Evolutionary conservation across 108 stramenopile genomes (phyloP).

Genomic region (Schizochytrium sp.): DNA sequence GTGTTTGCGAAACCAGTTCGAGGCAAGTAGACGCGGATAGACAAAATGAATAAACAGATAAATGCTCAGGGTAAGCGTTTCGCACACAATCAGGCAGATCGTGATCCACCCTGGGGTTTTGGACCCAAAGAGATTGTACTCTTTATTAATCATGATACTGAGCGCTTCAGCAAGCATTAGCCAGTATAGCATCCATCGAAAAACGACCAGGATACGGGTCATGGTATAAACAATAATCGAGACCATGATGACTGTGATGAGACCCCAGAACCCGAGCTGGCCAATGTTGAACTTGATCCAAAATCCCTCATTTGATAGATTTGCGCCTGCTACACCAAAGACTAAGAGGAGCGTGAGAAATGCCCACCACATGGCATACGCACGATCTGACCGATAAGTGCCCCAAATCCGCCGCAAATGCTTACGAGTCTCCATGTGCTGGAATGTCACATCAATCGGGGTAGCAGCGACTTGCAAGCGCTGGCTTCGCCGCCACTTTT

Average conservation of each 20-base stretch:
- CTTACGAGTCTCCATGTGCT: conserved; percentile 70
- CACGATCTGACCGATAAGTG: conserved; percentile 58
- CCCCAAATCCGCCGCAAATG: conserved; percentile 67
- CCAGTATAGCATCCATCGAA: conserved; percentile 74
- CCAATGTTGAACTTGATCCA: conserved; percentile 36
- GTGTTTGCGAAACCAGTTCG: conserved; percentile 66
- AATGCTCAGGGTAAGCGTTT: conserved; percentile 62
- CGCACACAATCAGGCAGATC: conserved; percentile 64
- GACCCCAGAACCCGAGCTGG: conserved; percentile 63
- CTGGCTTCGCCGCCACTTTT: no score
- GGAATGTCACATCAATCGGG: conserved; percentile 67
- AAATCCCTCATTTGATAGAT: conserved; percentile 56
- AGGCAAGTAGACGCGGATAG: conserved; percentile 68
- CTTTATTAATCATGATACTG: conserved; percentile 57
- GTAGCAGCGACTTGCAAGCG: not conserved
- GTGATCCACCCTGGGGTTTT: conserved; percentile 57
- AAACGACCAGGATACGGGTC: conserved; percentile 66
- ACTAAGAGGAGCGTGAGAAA: conserved; percentile 62
- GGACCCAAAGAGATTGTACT: conserved; percentile 40
- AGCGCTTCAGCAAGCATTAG: conserved; percentile 65
- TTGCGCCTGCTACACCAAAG: conserved; percentile 36
- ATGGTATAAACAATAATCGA: conserved; percentile 60
- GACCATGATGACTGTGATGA: conserved; percentile 63
- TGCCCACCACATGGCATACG: conserved; percentile 25
- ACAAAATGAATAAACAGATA: conserved; percentile 66